phyloP scores from a whole-genome alignment of 345 rosid species.

The Hirschfeldia incana region DNA sequence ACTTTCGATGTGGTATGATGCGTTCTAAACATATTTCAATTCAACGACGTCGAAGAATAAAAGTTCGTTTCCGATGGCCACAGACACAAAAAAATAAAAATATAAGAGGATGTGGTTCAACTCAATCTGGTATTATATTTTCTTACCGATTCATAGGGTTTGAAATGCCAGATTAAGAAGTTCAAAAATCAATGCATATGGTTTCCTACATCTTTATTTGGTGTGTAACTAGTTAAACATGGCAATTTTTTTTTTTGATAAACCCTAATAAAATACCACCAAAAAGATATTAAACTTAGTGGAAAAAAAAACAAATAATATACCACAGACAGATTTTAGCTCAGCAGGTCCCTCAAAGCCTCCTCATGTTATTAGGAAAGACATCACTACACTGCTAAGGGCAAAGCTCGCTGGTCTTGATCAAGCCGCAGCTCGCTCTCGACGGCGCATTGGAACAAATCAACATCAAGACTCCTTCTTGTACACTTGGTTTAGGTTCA shows the following conservation, averaged over 20 bases:
- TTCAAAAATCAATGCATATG: not conserved
- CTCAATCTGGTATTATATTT: not conserved
- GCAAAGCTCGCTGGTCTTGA: no score
- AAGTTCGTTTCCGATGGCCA: not conserved
- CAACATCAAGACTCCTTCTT: no score
- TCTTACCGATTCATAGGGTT: not conserved
- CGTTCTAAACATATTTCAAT: not conserved
- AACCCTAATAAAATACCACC: not conserved
- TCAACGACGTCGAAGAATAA: not conserved
- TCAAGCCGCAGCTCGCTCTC: no score
- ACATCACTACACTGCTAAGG: no score
- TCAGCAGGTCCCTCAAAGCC: no score
- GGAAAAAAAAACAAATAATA: not conserved
- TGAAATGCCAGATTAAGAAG: not conserved
- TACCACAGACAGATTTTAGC: not conserved
- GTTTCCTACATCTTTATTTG: not conserved
- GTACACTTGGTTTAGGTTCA: no score
- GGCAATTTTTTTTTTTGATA: not conserved
- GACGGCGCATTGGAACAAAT: no score
- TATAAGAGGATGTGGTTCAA: not conserved
- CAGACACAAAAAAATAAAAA: not conserved
- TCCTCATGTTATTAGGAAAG: no score
- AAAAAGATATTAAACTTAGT: not conserved
- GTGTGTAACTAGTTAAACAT: not conserved
- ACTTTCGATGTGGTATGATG: not conserved